These are phyloP conservation scores for Gamarada debralockiae DNA, from an alignment of 495 filamentous ascomycete genomes.

Conservation along the genomic window DNA sequence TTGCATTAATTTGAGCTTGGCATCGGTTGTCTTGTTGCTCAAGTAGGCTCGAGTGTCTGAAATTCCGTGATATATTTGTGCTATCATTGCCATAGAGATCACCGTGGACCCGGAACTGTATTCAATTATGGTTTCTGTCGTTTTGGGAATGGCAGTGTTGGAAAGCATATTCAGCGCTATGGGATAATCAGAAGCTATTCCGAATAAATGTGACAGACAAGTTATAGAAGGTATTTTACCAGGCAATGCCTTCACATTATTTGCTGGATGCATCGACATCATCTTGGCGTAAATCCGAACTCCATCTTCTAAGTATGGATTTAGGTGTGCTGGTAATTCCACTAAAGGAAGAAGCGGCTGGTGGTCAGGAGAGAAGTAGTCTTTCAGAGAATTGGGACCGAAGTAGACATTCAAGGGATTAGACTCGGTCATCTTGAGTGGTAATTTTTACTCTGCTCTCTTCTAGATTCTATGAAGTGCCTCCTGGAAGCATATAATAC, in stretches of 20 bases:
- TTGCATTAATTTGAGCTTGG: conserved; percentile 49
- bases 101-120: conserved; percentile 62
- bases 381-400: conserved; percentile 46
- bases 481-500: too few species aligned
- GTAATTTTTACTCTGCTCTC: too few species aligned
- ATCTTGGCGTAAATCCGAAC: conserved; percentile 63
- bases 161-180: background rate
- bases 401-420: conserved; percentile 53
- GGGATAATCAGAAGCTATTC: background rate
- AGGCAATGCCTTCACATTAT: conserved; percentile 62
- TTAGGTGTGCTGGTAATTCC: conserved; percentile 52
- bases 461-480: too few species aligned
- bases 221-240: conserved; percentile 36
- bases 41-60: conserved; percentile 52
- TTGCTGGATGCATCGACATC: conserved; percentile 58
- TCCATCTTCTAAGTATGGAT: conserved; percentile 52
- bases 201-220: background rate
- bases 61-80: conserved; percentile 48
- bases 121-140: conserved; percentile 51
- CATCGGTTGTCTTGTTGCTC: conserved; percentile 55
- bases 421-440: conserved; percentile 30
- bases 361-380: conserved; percentile 56
- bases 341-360: conserved; percentile 55
- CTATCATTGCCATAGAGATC: conserved; percentile 52
- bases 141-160: conserved; percentile 32